Conservation (phyloP, 768 basidiomycete species). For the Rhizopogon vulgaris region DNA sequence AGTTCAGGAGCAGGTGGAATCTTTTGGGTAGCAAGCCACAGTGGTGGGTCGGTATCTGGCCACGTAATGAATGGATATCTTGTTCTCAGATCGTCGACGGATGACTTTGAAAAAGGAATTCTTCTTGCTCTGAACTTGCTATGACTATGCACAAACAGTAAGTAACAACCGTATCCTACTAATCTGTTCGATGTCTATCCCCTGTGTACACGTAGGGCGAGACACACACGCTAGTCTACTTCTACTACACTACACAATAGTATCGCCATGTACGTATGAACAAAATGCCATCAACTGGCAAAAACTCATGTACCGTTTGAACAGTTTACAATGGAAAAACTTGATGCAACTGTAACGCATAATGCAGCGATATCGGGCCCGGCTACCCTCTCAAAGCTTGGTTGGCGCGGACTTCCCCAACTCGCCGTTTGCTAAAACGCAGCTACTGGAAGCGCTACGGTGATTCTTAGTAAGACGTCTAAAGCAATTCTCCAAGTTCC, state of each 20-base stretch:
- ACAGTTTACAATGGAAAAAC: conserved; percentile 1
- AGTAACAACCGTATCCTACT: no score
- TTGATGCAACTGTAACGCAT: background rate
- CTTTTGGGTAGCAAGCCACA: background rate
- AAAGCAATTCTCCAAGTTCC: background rate
- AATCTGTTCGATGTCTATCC: background rate
- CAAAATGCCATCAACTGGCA: background rate
- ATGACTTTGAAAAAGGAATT: no score
- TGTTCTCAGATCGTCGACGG: no score
- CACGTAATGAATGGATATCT: background rate
- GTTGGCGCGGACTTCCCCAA: background rate
- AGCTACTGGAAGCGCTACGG: background rate
- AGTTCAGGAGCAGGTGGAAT: background rate
- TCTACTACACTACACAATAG: conserved; percentile 1
- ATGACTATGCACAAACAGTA: no score
- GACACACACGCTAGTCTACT: background rate
- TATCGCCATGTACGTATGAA: conserved; percentile 1
- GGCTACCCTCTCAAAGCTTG: background rate
- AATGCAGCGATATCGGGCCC: background rate
- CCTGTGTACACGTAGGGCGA: background rate
- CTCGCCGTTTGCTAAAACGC: background rate
- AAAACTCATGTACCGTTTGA: background rate
- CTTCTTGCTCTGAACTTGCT: no score
- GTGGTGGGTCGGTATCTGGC: background rate
- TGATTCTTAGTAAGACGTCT: background rate